Evolutionary conservation across 129 eudicot genomes (phyloP).

Genomic region (Helianthus annuus): HanXRQr2.0-SUNRISE NC_035446.2:111942979-111943478

Average conservation of each 20-base stretch:
- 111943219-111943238: conserved; percentile 17
- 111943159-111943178: conserved; percentile 95
- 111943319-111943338: conserved; percentile 99
- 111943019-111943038: conserved; percentile 87
- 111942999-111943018: conserved; percentile 79
- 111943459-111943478: not conserved
- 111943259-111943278: conserved; percentile 11
- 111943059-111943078: conserved; percentile 86
- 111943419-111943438: not conserved
- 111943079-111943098: conserved; percentile 50
- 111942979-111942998: conserved; percentile 68
- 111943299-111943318: conserved; percentile 87
- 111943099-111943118: no score
- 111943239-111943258: not conserved
- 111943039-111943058: conserved; percentile 84
- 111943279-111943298: conserved; percentile 98
- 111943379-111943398: conserved; percentile 23
- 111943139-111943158: conserved; percentile 86
- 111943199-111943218: conserved; percentile 57
- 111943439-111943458: not conserved
- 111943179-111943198: conserved; percentile 97
- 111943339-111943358: conserved; percentile 82
- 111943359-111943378: conserved; percentile 74
- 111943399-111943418: conserved; percentile 28
- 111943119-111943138: not conserved